Evolutionary conservation across 23 red algal species (phyloP), one percentile per base, ranked within the genome.

Genomic region (Gracilaria domingensis): DNA sequence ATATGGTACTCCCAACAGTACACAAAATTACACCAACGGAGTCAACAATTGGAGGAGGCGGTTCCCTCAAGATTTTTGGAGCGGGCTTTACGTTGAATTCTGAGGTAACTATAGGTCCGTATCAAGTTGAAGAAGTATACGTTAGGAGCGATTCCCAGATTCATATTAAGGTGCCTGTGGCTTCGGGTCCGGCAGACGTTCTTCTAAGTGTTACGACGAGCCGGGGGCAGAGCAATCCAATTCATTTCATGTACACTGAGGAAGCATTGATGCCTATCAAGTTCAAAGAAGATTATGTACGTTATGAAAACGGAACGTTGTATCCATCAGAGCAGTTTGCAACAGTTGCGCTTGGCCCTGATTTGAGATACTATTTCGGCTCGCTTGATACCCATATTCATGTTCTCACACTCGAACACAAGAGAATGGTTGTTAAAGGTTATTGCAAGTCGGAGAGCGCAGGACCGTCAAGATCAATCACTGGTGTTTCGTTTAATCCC

Each of bases 401-500:
- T 60, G 89, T 84, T 55, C 39, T 93, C 21, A 78, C 89, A 17
- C 61, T 84, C 32, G 70, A 79, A 17, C 67, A 93, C 66, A 74
- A 72, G 26, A 60, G 54, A 8, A 42, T 86, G 26, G 44, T 74
- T 38, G 89, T 93, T 9, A 77, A 81, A 13, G 39, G 47, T 17
- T 44, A 55, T 40, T 93, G 89, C 64, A 83, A 83, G 44, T 83
- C 77, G 23, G 80, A 84, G 32, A 65, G 79, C 30, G 79, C 82
- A 32, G 89, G 89, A 24, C 55, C 70, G 17, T 58, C 57, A 12
- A 42, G 83, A 32, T 86, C 83, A 17, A 86, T 86, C 35, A 80
- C 86, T 26, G 86, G 70, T 24, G 50, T 93, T n/a, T 81, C 89
- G 25, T 93, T 93, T 66, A 93, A 93, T 48, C 89, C 89, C 8